phyloP scores from a whole-genome alignment of 352 stramenopile species.

The Pelagophyceae sp. region DNA sequence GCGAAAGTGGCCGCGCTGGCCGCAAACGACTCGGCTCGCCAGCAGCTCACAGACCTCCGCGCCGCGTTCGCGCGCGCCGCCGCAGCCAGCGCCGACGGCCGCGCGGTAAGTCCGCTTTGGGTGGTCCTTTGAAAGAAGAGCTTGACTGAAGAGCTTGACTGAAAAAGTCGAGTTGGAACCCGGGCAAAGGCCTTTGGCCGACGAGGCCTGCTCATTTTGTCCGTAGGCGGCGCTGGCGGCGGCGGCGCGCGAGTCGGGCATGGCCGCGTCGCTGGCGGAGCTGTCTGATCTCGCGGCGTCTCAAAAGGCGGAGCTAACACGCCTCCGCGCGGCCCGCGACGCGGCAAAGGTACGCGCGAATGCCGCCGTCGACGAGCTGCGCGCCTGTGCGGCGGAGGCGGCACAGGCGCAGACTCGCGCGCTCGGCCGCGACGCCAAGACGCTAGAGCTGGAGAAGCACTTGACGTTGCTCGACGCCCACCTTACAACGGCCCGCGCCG shows the following conservation, averaged over 20 bases:
- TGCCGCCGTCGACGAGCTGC: neutral
- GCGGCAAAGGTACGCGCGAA: neutral
- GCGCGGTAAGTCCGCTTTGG: neutral
- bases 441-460: neutral
- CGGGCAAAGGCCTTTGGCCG: too few species aligned
- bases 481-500: neutral
- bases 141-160: too few species aligned
- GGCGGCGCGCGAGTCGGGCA: neutral
- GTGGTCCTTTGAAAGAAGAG: too few species aligned
- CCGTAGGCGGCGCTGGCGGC: neutral
- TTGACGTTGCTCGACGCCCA: neutral
- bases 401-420: neutral
- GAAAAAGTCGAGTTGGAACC: too few species aligned
- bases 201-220: too few species aligned
- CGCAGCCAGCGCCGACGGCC: neutral
- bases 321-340: neutral
- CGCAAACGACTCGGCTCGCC: neutral
- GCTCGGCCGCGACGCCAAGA: neutral
- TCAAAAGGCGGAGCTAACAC: neutral
- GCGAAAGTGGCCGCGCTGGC: neutral
- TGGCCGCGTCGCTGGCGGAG: neutral
- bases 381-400: neutral
- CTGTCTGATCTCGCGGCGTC: neutral
- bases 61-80: conserved; percentile 6
- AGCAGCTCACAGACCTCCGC: neutral